Base-by-base conservation (phyloP, 805 yeast genomes). In the Candida sphagnicola region DNA sequence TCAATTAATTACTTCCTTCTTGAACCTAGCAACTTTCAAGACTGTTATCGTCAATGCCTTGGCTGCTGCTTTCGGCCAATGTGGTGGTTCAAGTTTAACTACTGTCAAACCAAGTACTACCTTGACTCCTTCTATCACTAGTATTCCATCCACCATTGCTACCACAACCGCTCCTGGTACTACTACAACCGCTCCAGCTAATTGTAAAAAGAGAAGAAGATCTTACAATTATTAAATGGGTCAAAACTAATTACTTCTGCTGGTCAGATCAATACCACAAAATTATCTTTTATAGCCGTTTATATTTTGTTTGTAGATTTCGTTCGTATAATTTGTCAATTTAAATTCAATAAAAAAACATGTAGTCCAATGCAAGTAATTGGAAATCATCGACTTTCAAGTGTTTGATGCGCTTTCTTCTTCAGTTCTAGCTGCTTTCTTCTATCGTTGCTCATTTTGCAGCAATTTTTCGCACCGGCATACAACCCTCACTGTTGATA, bases 21-120 rank as follows among this genome's bases (percentile, higher is more conserved):
- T 67, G 49, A 65, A 56, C 49, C 29, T 65, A 30, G 49, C 46
- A 13, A 66, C 70, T 14, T 62, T 67, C 48, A 56, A 62, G 51
- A 54, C 67, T n/a, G 62, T 66, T 39, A 56, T 64, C 36, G 61
- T 61, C 45, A 67, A 60, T 39, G 69, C 72, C 18, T 65, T 67
- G 51, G 68, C 68, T 43, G 72, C 71, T 39, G 70, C 68, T 17
- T 54, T 57, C 39, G 62, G 63, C 42, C 45, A 63, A 34, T 67
- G 74, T 59, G 61, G 54, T 16, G 45, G 59, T 16, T 48, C 59
- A 19, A 41, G 55, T 23, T 43, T 59, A 8, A 49, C 65, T 34
- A 48, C 61, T 14, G 47, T 52, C n/a, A 48, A 53, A 29, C 51
- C 55, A 15, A 44, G 54, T 8, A 29, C 54, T 5, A 35, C 51